These are phyloP conservation scores for Dissophora globulifera DNA, from an alignment of 192 early-diverging fungal species.

Conservation along the genomic window DNA sequence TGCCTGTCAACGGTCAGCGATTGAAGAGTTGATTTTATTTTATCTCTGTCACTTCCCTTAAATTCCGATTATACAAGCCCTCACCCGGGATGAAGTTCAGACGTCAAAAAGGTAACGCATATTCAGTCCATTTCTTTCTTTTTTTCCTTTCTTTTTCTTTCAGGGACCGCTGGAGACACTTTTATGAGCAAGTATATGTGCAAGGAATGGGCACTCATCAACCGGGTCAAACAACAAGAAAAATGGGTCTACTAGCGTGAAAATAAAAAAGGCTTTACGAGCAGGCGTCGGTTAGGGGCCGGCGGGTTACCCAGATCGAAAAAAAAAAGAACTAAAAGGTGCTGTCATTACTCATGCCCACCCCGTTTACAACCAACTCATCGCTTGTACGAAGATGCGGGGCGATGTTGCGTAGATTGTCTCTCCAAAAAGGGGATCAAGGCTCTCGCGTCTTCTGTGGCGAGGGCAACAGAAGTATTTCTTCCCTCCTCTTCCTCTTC, in stretches of 20 bases:
- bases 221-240: background rate
- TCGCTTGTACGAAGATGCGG: no score
- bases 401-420: background rate
- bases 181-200: background rate
- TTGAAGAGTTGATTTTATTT: no score
- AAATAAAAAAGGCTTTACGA: background rate
- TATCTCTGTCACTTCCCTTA: no score
- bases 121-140: no score
- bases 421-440: background rate
- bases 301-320: conserved; percentile 8
- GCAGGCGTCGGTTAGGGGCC: no score
- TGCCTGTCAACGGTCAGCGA: no score
- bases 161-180: background rate
- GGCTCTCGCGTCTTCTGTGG: background rate
- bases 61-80: no score
- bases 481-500: background rate
- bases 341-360: background rate
- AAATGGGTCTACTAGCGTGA: background rate
- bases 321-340: background rate
- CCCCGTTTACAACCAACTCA: background rate
- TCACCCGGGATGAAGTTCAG: conserved; percentile 39
- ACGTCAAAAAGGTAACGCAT: conserved; percentile 31
- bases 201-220: background rate
- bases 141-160: background rate
- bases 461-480: background rate